Evolutionary conservation across 2,329 filamentous ascomycete species (phyloP).

Genomic region (Colletotrichum sp.): DNA sequence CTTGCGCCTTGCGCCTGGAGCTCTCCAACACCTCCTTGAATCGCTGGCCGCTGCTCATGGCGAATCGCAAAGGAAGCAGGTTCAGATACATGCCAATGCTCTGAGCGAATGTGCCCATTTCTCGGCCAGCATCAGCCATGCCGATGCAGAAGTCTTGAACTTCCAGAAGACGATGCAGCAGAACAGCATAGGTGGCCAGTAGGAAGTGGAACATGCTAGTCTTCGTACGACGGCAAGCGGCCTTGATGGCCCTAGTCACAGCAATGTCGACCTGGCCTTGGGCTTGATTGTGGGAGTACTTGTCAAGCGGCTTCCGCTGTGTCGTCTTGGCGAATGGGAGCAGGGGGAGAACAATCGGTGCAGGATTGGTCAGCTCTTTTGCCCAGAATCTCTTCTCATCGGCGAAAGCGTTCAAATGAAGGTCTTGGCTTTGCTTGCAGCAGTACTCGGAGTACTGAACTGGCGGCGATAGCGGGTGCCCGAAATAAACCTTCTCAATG

Average conservation of each 20-base stretch:
- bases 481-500: neutral
- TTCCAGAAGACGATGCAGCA: neutral
- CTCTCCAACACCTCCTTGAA: neutral
- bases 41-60: neutral
- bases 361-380: neutral
- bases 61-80: slow-evolving; percentile 49
- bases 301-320: neutral
- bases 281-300: neutral
- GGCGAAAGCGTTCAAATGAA: neutral
- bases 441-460: neutral
- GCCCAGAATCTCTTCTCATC: neutral
- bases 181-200: slow-evolving; percentile 38
- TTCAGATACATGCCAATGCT: slow-evolving; percentile 53
- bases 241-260: neutral
- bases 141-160: slow-evolving; percentile 51
- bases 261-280: neutral
- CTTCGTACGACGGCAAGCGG: neutral
- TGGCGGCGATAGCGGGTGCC: neutral
- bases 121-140: slow-evolving; percentile 49
- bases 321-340: neutral
- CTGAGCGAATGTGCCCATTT: slow-evolving; percentile 26
- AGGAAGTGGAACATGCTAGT: slow-evolving; percentile 48
- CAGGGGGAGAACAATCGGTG: neutral
- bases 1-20: slow-evolving; percentile 22
- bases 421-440: neutral